A percentile compares a stretch with the other conserved stretches of the same genome.
Conservation (phyloP, 2,329 filamentous ascomycete genomes). For the Myriangium duriaei region DNA sequence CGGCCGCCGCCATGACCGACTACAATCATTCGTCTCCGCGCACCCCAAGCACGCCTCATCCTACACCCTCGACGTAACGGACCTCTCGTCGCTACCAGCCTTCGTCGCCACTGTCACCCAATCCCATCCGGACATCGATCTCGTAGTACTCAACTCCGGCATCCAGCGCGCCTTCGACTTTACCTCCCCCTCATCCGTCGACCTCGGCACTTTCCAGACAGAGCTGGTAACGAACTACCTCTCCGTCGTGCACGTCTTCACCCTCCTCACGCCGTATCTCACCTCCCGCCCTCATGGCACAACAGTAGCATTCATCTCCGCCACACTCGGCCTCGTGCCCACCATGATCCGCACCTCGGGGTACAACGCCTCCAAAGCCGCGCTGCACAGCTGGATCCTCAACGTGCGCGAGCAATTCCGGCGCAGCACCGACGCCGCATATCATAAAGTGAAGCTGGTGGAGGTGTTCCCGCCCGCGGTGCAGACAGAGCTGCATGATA, state of each 20-base stretch:
- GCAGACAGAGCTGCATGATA: slow-evolving; percentile 44
- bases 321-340: slow-evolving; percentile 37
- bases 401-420: slow-evolving; percentile 38
- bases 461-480: slow-evolving; percentile 43
- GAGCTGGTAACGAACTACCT: slow-evolving; percentile 40
- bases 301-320: slow-evolving; percentile 35
- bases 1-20: slow-evolving; percentile 35
- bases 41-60: slow-evolving; percentile 25
- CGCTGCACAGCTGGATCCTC: slow-evolving; percentile 41
- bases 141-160: slow-evolving; percentile 39
- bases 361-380: slow-evolving; percentile 44
- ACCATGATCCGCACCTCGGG: slow-evolving; percentile 35
- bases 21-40: slow-evolving; percentile 32
- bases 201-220: slow-evolving; percentile 30
- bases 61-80: slow-evolving; percentile 35
- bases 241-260: slow-evolving; percentile 35
- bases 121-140: slow-evolving; percentile 38
- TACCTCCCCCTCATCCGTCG: slow-evolving; percentile 33
- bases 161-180: slow-evolving; percentile 39
- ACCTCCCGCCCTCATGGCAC: slow-evolving; percentile 30
- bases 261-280: slow-evolving; percentile 37
- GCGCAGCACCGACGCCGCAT: slow-evolving; percentile 25
- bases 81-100: slow-evolving; percentile 33
- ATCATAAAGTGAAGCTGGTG: slow-evolving; percentile 36
- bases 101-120: slow-evolving; percentile 31